phyloP scores from a whole-genome alignment of 2,329 filamentous ascomycete species.

The Fusarium denticulatum region DNA sequence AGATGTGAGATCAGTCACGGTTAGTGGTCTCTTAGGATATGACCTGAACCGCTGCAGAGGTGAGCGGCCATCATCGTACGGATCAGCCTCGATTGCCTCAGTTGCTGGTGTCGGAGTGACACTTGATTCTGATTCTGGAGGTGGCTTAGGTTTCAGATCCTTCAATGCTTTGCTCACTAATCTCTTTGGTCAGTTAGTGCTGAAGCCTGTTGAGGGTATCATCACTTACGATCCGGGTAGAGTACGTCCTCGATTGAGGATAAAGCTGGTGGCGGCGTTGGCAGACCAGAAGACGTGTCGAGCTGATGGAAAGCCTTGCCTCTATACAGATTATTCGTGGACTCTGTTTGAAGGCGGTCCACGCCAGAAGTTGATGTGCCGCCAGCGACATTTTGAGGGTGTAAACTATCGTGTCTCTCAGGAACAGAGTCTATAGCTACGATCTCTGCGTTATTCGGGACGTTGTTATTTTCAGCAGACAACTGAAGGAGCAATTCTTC shows the following conservation, averaged over 20 bases:
- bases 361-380: not conserved
- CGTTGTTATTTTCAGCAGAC: constrained; percentile 35
- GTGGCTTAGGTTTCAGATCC: constrained; percentile 27
- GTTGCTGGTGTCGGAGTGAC: constrained; percentile 7
- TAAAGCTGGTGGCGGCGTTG: constrained; percentile 8
- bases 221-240: constrained; percentile 65
- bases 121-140: constrained; percentile 24
- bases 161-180: constrained; percentile 65
- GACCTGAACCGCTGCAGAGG: constrained; percentile 84
- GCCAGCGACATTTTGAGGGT: constrained; percentile 13
- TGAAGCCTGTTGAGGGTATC: constrained; percentile 5
- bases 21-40: constrained; percentile 79
- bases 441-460: constrained; percentile 11
- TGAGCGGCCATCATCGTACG: constrained; percentile 51
- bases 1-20: constrained; percentile 87
- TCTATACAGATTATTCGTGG: constrained; percentile 2
- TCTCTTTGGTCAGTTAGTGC: constrained; percentile 72
- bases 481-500: constrained; percentile 54
- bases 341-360: not conserved
- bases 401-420: constrained; percentile 21
- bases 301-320: constrained; percentile 1
- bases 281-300: not conserved
- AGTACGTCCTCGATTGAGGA: constrained; percentile 45
- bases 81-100: constrained; percentile 9
- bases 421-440: constrained; percentile 40